phyloP scores from a whole-genome alignment of 2,329 filamentous ascomycete genomes.

The Ascochyta rabiei region DNA sequence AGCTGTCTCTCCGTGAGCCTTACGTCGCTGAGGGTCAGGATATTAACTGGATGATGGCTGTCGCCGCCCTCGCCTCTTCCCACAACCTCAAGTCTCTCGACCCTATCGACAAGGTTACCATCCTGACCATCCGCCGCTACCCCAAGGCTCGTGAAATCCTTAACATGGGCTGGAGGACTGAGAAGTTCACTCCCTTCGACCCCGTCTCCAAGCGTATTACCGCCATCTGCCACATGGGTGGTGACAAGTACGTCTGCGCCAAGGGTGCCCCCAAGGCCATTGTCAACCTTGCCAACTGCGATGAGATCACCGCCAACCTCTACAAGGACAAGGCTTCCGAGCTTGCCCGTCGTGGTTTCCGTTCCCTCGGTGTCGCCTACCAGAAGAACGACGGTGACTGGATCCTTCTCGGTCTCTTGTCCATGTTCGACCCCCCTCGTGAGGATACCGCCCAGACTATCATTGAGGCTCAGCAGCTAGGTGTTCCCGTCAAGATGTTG shows the following conservation, averaged over 20 bases:
- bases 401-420: conserved; percentile 76
- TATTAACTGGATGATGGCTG: conserved; percentile 85
- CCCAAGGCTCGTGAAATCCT: conserved; percentile 79
- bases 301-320: conserved; percentile 66
- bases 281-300: conserved; percentile 71
- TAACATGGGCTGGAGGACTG: conserved; percentile 74
- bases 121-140: conserved; percentile 76
- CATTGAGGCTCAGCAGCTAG: conserved; percentile 75
- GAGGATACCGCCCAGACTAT: conserved; percentile 81
- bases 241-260: conserved; percentile 73
- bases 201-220: conserved; percentile 82
- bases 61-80: conserved; percentile 76
- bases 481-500: conserved; percentile 81
- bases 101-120: conserved; percentile 80
- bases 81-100: conserved; percentile 81
- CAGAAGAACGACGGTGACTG: conserved; percentile 77
- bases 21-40: conserved; percentile 78
- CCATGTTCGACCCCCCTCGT: conserved; percentile 81
- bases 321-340: conserved; percentile 77
- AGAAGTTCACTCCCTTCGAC: conserved; percentile 80
- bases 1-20: conserved; percentile 77
- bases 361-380: conserved; percentile 78
- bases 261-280: conserved; percentile 81
- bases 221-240: conserved; percentile 70
- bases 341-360: conserved; percentile 80